Evolutionary conservation across 345 rosid genomes (phyloP).

Genomic region (Citrus sp.): DNA sequence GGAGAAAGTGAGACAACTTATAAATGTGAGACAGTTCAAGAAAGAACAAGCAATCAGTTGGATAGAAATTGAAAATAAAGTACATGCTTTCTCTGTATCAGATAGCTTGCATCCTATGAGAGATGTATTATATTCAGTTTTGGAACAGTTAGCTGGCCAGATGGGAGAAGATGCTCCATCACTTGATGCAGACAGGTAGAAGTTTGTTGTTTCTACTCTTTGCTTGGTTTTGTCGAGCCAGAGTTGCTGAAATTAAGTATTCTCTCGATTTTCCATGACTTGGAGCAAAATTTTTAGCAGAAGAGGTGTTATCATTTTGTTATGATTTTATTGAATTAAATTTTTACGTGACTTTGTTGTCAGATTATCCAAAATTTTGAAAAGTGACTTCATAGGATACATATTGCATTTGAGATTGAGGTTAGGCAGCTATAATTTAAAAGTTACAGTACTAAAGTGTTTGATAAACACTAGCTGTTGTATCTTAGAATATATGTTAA

Average conservation of each 20-base stretch:
- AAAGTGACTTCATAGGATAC: not conserved
- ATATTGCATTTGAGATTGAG: too few relatives aligned
- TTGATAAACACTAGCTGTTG: too few relatives aligned
- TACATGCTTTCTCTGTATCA: conserved; percentile 46
- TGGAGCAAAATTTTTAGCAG: not conserved
- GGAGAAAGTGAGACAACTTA: conserved; percentile 51
- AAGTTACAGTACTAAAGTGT: rapidly evolving
- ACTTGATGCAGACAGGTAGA: conserved; percentile 22
- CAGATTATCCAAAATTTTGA: conserved; percentile 9
- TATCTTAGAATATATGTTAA: too few relatives aligned
- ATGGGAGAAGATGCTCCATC: conserved; percentile 45
- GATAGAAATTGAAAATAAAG: conserved; percentile 50
- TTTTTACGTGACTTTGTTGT: conserved; percentile 1
- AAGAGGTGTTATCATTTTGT: not conserved
- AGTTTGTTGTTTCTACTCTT: conserved; percentile 9
- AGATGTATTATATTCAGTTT: conserved; percentile 36
- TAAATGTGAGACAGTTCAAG: conserved; percentile 40
- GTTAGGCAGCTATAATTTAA: rapidly evolving
- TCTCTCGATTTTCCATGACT: not conserved
- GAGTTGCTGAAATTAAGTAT: not conserved
- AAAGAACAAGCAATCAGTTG: conserved; percentile 64
- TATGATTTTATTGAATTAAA: conserved; percentile 11
- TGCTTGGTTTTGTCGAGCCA: not conserved
- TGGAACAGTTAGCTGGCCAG: conserved; percentile 44
- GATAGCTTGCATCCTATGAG: conserved; percentile 46